Evolutionary conservation across 805 yeast species (phyloP).

Genomic region (Ogataea polymorpha): DNA sequence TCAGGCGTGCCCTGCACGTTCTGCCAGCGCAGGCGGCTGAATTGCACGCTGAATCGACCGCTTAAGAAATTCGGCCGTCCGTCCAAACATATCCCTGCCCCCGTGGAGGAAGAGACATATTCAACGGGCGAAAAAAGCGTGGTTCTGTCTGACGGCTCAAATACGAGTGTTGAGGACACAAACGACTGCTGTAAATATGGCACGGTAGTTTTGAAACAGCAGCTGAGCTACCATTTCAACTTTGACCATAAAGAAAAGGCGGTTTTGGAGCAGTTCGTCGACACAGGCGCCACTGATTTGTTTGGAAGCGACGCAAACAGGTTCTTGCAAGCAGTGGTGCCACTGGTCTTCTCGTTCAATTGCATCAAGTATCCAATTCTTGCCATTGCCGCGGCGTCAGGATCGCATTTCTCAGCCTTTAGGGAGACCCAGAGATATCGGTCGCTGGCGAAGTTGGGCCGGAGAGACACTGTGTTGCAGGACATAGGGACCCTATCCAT

Average conservation of each 20-base stretch:
- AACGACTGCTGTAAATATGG: not conserved
- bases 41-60: slow-evolving; percentile 6
- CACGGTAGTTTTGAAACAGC: not conserved
- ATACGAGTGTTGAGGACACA: not conserved
- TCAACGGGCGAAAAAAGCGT: not conserved
- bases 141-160: not conserved
- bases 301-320: not conserved
- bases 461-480: not conserved
- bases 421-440: slow-evolving; percentile 5
- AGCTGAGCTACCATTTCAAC: slow-evolving; percentile 2
- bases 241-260: slow-evolving; percentile 1
- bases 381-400: slow-evolving; percentile 2
- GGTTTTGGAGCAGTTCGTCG: slow-evolving; percentile 2
- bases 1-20: slow-evolving; percentile 5
- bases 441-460: slow-evolving; percentile 3
- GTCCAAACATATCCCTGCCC: slow-evolving; percentile 1
- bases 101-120: not conserved
- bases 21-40: slow-evolving; percentile 1
- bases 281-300: not conserved
- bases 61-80: slow-evolving; percentile 10
- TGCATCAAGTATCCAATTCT: slow-evolving; percentile 1
- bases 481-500: not conserved
- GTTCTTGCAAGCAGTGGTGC: slow-evolving; percentile 2
- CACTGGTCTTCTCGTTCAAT: not conserved
- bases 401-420: not conserved